A percentile compares a stretch with the other conserved stretches of the same genome.
Conservation (phyloP, 371 early-diverging fungal genomes). For the Circinella minor region DNA sequence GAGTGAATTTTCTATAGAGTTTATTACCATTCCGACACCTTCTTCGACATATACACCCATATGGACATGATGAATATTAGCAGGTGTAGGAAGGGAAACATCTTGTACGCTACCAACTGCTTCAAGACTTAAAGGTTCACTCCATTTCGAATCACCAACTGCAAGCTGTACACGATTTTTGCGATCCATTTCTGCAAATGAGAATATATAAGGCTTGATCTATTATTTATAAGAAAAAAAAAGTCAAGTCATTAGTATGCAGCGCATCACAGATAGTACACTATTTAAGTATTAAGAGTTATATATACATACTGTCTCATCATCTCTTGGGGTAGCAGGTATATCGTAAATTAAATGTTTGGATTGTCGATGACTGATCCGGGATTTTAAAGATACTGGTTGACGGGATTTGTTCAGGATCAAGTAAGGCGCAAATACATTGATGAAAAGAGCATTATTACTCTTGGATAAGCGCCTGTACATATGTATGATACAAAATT, state of each 20-base stretch:
- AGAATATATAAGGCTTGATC: constrained; percentile 76
- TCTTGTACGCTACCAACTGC: constrained; percentile 79
- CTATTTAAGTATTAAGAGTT: background rate
- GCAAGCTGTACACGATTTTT: constrained; percentile 75
- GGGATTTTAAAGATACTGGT: constrained; percentile 43
- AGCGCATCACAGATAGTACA: background rate
- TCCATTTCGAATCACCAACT: constrained; percentile 76
- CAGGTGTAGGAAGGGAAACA: constrained; percentile 51
- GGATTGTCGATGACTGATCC: constrained; percentile 24
- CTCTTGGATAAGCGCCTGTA: constrained; percentile 26
- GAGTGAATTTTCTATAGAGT: no score
- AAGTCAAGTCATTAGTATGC: background rate
- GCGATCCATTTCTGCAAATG: constrained; percentile 75
- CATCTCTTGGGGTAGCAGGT: constrained; percentile 27
- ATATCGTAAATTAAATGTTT: constrained; percentile 21
- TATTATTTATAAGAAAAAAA: constrained; percentile 1
- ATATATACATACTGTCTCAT: constrained; percentile 19
- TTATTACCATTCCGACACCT: constrained; percentile 54
- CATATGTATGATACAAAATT: no score
- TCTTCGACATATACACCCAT: constrained; percentile 77
- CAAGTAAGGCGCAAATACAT: constrained; percentile 56
- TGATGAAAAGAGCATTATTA: constrained; percentile 36
- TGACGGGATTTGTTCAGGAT: constrained; percentile 80
- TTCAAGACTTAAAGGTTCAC: constrained; percentile 82
- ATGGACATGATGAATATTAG: constrained; percentile 48